Percentiles rank a stretch among this genome's conserved stretches.
These are phyloP conservation scores for Collybia sp. DNA, from an alignment of 768 basidiomycete genomes.

Conservation along the genomic window DNA sequence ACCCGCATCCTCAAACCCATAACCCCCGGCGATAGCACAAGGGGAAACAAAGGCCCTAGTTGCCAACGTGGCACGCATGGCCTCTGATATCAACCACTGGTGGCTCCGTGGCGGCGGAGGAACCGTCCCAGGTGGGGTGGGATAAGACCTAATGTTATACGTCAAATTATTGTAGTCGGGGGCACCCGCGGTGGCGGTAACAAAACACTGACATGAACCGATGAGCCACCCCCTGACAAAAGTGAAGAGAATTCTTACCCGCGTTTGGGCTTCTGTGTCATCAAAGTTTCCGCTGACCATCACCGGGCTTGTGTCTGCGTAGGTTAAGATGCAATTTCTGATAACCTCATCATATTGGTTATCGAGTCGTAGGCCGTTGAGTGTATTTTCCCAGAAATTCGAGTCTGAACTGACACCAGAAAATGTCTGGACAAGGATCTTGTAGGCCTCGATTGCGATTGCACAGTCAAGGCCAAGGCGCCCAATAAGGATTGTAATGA, in stretches of 20 bases:
- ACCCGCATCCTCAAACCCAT: constrained; percentile 17
- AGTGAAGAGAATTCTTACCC: background rate
- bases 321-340: no score
- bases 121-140: constrained; percentile 4
- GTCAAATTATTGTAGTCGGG: constrained; percentile 15
- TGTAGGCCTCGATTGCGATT: constrained; percentile 19
- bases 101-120: constrained; percentile 6
- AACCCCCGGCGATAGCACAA: constrained; percentile 6
- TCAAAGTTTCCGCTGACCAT: constrained; percentile 2
- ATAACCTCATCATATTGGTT: no score
- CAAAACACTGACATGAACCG: constrained; percentile 10
- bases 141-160: constrained; percentile 18
- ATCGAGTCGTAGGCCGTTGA: background rate
- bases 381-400: constrained; percentile 10
- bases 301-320: constrained; percentile 1
- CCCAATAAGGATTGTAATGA: constrained; percentile 21
- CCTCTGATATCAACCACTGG: constrained; percentile 17
- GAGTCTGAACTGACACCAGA: no score
- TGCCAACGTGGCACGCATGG: constrained; percentile 12
- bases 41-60: constrained; percentile 14
- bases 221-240: background rate
- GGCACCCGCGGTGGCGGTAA: constrained; percentile 15
- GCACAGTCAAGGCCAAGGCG: constrained; percentile 19
- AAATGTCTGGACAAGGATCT: constrained; percentile 10
- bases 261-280: constrained; percentile 8